Evolutionary conservation across 2,329 filamentous ascomycete species (phyloP).

Genomic region (Rugonectria rugulosa): DNA sequence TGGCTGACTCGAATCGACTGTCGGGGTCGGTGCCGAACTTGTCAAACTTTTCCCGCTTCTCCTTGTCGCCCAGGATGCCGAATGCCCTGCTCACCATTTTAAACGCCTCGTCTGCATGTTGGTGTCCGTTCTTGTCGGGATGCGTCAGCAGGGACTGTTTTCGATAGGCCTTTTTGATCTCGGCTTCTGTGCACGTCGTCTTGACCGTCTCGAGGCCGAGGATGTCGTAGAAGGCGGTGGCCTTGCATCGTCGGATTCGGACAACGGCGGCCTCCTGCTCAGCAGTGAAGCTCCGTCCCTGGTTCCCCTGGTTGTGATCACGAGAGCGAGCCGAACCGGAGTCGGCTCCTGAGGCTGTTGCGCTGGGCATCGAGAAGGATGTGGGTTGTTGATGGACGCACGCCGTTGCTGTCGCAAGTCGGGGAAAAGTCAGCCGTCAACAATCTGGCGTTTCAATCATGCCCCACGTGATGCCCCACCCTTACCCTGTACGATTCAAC

Average conservation of each 20-base stretch:
- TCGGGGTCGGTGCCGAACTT: slow-evolving; percentile 92
- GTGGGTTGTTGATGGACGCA: background rate
- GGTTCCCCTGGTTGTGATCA: slow-evolving; percentile 79
- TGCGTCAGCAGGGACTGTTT: slow-evolving; percentile 94
- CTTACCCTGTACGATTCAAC: slow-evolving; percentile 9
- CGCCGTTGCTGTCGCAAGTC: background rate
- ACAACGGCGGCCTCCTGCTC: slow-evolving; percentile 94
- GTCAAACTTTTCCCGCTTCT: slow-evolving; percentile 86
- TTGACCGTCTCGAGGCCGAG: slow-evolving; percentile 73
- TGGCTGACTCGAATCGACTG: slow-evolving; percentile 76
- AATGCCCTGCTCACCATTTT: slow-evolving; percentile 97
- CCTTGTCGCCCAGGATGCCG: slow-evolving; percentile 88
- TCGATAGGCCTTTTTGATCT: slow-evolving; percentile 98
- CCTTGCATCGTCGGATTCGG: slow-evolving; percentile 82
- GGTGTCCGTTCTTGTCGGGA: slow-evolving; percentile 98
- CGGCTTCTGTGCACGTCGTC: slow-evolving; percentile 74
- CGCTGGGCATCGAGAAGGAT: slow-evolving; percentile 49
- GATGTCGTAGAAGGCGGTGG: slow-evolving; percentile 96
- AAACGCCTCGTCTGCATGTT: slow-evolving; percentile 95
- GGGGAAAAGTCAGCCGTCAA: slow-evolving; percentile 12
- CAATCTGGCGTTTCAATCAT: slow-evolving; percentile 17
- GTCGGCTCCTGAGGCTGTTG: slow-evolving; percentile 63
- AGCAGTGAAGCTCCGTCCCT: slow-evolving; percentile 79
- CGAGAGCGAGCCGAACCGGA: slow-evolving; percentile 59
- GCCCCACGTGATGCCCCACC: slow-evolving; percentile 17